Evolutionary conservation across 23 red algal genomes (phyloP), one percentile per base, ranked within the genome.

Genomic region (Agarophyton chilense): DNA sequence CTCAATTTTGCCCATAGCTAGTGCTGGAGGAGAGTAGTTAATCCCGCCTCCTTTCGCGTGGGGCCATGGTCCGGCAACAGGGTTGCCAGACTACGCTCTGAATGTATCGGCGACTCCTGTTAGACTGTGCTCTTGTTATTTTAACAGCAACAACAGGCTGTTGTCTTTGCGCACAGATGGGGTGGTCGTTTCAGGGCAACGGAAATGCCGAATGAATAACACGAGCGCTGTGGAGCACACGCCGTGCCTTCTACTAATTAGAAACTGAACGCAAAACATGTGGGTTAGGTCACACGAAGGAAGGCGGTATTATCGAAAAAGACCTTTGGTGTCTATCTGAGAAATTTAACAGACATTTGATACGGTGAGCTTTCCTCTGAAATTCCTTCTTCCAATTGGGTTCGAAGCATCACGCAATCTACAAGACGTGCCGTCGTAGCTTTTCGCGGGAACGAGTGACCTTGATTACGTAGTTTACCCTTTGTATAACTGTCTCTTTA

Each of bases 1-100:
- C 21, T 74, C 68, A 74, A 39, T 74, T 74, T 46, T 74, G 38
- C 68, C 68, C 68, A 80, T 80, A 61, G 36, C 77, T 80, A 40
- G 43, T 58, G 24, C 34, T 21, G 19, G 10, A 26, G 51, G 50
- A 42, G 44, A 32, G 33, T 56, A 25, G 54, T 80, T 35, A 80
- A 80, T 80, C 77, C 54, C 77, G 50, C 29, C 77, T 80, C 29
- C 77, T n/a, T 56, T 50, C 35, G 13, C 54, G 77, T 52, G 35
- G 36, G 43, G 51, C 51, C 54, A 55, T 80, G 77, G 33, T 55
- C 54, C 25, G 77, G 50, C 77, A 58, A 42, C 77, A 54, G 38
- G 17, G 51, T 60, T 50, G 50, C 77, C 51, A 80, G 50, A 58
- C 77, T 80, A 55, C 28, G 50, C 54, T 10, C 33, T 39, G 40